Evolutionary conservation across 305 asterid species (phyloP).

Genomic region (Solanum hybrid): DNA sequence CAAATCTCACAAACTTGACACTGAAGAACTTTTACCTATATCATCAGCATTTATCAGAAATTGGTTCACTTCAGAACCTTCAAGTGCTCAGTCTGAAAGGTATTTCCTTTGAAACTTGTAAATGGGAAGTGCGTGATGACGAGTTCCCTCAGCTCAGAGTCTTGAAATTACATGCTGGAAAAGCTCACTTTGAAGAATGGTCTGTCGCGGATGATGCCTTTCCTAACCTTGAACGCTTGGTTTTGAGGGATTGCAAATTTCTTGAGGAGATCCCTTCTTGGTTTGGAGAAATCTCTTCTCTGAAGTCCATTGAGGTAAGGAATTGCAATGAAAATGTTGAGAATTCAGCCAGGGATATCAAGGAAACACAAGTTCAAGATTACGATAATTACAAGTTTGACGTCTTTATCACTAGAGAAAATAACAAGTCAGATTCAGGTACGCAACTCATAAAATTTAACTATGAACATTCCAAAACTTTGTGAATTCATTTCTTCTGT

Average conservation of each 20-base stretch:
- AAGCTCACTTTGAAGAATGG: background rate
- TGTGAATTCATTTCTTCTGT: background rate
- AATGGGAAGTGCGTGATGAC: background rate
- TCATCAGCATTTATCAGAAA: background rate
- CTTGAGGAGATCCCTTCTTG: background rate
- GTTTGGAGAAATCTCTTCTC: background rate
- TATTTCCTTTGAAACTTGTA: background rate
- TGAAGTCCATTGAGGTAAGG: background rate
- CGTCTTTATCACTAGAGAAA: background rate
- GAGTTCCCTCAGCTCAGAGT: background rate
- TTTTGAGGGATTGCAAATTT: background rate
- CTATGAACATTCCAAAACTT: background rate
- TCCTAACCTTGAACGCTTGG: background rate
- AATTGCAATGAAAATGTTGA: background rate
- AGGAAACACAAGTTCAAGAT: background rate
- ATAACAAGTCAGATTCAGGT: background rate
- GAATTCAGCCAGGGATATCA: background rate
- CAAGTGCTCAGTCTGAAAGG: background rate
- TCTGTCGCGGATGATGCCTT: background rate
- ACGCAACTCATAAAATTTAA: background rate
- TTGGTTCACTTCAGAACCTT: background rate
- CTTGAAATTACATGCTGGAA: background rate
- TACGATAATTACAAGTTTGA: background rate
- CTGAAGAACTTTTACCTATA: background rate
- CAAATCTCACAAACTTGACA: background rate